Evolutionary conservation across 345 rosid species (phyloP).

Genomic region (Lepidium africanum): DNA sequence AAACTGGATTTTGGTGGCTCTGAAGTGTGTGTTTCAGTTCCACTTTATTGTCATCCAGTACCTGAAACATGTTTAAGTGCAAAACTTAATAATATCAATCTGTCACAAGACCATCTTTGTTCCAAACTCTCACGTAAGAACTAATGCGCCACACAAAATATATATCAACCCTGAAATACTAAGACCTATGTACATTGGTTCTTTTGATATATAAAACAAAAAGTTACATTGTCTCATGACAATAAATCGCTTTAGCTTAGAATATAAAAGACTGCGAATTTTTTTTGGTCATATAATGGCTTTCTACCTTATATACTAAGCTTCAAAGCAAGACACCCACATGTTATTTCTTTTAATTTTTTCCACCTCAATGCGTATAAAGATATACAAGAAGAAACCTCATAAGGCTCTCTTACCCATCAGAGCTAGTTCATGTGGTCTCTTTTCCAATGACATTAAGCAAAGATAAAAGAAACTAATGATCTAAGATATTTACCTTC

Average conservation of each 20-base stretch:
- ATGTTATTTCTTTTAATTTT: background rate
- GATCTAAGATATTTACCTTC: conserved; percentile 45
- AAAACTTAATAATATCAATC: background rate
- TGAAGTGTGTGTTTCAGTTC: conserved; percentile 45
- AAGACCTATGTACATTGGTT: background rate
- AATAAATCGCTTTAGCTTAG: background rate
- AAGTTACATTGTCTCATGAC: background rate
- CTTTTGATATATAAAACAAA: no score
- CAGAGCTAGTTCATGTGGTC: background rate
- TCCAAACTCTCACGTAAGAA: background rate
- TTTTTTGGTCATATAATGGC: background rate
- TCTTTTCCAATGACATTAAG: background rate
- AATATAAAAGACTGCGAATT: background rate
- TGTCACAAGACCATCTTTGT: background rate
- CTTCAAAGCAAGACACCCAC: conserved; percentile 7
- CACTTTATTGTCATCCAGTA: conserved; percentile 52
- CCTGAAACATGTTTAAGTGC: conserved; percentile 35
- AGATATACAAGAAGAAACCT: conserved; percentile 16
- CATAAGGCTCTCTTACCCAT: conserved; percentile 15
- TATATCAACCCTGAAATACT: background rate
- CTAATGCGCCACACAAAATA: background rate
- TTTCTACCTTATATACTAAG: conserved; percentile 21
- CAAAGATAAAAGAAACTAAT: background rate
- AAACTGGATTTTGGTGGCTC: conserved; percentile 75
- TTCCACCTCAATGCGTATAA: background rate